phyloP scores from a whole-genome alignment of 768 basidiomycete species.

The Butyriboletus loyo region DNA sequence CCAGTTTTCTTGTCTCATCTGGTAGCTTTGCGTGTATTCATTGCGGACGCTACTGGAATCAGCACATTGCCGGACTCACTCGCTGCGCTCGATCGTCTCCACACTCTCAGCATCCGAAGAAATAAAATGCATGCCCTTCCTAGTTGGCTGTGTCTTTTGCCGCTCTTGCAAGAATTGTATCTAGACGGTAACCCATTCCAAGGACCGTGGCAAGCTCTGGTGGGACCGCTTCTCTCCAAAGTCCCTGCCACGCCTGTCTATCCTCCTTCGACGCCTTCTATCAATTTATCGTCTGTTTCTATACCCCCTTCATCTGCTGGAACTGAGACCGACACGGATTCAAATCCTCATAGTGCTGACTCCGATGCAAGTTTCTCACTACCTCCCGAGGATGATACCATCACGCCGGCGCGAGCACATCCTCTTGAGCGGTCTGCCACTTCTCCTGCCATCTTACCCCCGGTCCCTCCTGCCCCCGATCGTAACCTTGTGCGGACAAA shows the following conservation, averaged over 20 bases:
- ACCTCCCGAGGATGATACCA: conserved; percentile 65
- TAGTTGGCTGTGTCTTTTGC: conserved; percentile 92
- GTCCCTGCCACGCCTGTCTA: conserved; percentile 57
- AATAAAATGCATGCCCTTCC: conserved; percentile 89
- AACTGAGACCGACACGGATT: conserved; percentile 53
- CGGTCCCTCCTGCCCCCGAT: conserved; percentile 21
- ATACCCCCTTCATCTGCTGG: conserved; percentile 43
- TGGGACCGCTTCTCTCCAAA: conserved; percentile 77
- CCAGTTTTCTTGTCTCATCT: conserved; percentile 84
- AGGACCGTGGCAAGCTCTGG: conserved; percentile 86
- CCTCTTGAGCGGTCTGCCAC: conserved; percentile 51
- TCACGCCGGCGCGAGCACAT: conserved; percentile 60
- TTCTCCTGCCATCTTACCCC: conserved; percentile 39
- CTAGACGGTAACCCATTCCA: conserved; percentile 98
- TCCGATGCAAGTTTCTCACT: conserved; percentile 27
- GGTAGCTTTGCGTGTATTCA: conserved; percentile 76
- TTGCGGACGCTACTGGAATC: conserved; percentile 89
- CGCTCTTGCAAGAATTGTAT: conserved; percentile 77
- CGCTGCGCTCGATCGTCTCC: conserved; percentile 70
- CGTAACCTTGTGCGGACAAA: conserved; percentile 65
- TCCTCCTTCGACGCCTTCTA: conserved; percentile 63
- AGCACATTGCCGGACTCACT: conserved; percentile 72
- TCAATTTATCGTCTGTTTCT: conserved; percentile 49
- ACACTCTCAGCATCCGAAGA: conserved; percentile 84
- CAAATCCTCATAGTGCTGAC: conserved; percentile 45